Base-by-base conservation (phyloP, 495 filamentous ascomycete genomes). In the Cudoniella acicularis region DNA sequence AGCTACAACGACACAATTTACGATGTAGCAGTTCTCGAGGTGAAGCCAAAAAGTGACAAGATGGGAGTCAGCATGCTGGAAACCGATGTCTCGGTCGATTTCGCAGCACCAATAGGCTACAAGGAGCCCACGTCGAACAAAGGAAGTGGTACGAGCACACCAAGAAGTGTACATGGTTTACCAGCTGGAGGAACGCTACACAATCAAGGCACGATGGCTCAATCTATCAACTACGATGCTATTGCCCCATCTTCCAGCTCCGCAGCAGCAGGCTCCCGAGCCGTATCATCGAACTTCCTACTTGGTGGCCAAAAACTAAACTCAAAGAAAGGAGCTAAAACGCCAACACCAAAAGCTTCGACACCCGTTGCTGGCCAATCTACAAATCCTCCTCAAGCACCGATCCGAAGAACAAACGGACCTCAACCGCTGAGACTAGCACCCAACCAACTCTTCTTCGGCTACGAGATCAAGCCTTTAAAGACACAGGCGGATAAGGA, bases 161-260 rank as follows among this genome's bases (percentile, higher is more conserved):
- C 83, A 16, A 82, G 82, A 42, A 81, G 77, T 51, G 69, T 69
- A 2, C 75, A 75, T 20, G 83, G 79, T n/a, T 62, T 88, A 6
- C 86, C 87, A 3, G 72, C 79, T 8, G 89, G 89, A 16, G 91
- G 90, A 9, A 70, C 87, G 40, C 67, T 96, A 57, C 89, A 95
- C 67, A 82, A 77, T 45, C 87, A 94, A 59, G 94, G 94, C 6
- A 91, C 87, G 25, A 98, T 98, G 94, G 92, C 95, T 1, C 90
- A 96, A 67, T 82, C 91, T 16, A 96, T 98, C 75, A 97, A 97
- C 75, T 98, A 98, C 70, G 83, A 90, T 43, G 83, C 92, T n/a
- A 96, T 98, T 63, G 88, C 90, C 0, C 94, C 94, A 0, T 85
- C 85, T 13, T 78, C 90, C 1, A 83, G 78, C 6, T 77, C 83